Evolutionary conservation across 345 rosid genomes (phyloP), one percentile per base, ranked within the genome.

Genomic region (Nasturtium officinale): DNA sequence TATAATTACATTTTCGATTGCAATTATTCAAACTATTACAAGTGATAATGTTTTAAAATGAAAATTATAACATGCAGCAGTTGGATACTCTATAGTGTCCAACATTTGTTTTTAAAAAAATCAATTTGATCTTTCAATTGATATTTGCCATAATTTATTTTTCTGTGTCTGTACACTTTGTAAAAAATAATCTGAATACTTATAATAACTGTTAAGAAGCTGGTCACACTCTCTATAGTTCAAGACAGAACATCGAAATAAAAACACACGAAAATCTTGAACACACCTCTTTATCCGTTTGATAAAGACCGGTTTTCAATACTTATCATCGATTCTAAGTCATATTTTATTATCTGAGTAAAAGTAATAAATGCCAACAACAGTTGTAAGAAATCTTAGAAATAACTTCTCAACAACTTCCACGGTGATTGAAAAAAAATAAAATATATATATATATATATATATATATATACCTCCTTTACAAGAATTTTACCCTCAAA

Each of bases 331-430:
- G 35, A 50, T 61, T 26, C 11, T 43, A 16, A 9, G 17, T 8
- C 2, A 8, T 7, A 1, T 11, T 51, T 16, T 42, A 42, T 25
- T 23, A 35, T 25, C 51, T 23, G 10, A 23, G 72, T 65, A 32
- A 55, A 38, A 25, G 21, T 28, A 67, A 59, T 51, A 75, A 75
- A 59, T 75, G 68, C 56, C 28, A 67, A 15, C 21, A 48, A 75
- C 37, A 75, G 48, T 16, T 52, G 69, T 52, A 52, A 12, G 33
- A 29, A 40, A 51, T 52, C 13, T 42, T 40, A 45, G 48, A 52
- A 68, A 63, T 75, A 68, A 75, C 47, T 75, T 61, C 69, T 68
- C 79, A 75, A 61, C 69, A 61, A 75, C 69, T 52, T 42, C 50
- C 16, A 75, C 78, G 73, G 78, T 67, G 63, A 60, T 32, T 74